Evolutionary conservation across 305 asterid species (phyloP).

Genomic region (Solanum chacoense): DNA sequence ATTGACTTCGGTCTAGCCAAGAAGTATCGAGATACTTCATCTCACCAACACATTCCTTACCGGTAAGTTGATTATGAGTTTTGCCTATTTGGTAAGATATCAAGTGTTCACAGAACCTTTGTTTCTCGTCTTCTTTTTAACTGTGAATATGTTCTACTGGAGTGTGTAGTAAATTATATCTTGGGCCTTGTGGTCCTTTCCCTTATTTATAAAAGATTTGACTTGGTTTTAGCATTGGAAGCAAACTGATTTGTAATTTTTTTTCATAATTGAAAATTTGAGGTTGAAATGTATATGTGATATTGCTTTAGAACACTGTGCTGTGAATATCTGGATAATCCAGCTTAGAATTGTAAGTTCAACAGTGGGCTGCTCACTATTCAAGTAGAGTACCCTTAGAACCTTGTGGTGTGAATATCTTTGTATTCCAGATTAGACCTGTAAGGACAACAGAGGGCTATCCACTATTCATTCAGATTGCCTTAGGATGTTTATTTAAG

Average conservation of each 20-base stretch:
- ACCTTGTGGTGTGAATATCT: constrained; percentile 4
- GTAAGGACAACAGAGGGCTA: neutral
- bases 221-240: neutral
- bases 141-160: neutral
- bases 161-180: neutral
- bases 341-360: neutral
- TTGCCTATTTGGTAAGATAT: neutral
- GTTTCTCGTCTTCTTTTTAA: neutral
- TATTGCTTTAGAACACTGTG: neutral
- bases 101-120: neutral
- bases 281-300: neutral
- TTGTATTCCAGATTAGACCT: neutral
- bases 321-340: neutral
- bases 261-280: neutral
- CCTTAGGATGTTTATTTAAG: neutral
- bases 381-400: neutral
- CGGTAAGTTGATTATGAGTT: constrained; percentile 38
- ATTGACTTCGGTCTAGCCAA: constrained; percentile 94
- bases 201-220: neutral
- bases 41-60: constrained; percentile 89
- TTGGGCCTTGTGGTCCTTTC: neutral
- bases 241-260: neutral
- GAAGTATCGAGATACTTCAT: constrained; percentile 72
- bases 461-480: neutral
- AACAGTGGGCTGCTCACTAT: neutral